Evolutionary conservation across 1,139 yeast genomes (phyloP).

Genomic region (Candida tetrigidarum): DNA sequence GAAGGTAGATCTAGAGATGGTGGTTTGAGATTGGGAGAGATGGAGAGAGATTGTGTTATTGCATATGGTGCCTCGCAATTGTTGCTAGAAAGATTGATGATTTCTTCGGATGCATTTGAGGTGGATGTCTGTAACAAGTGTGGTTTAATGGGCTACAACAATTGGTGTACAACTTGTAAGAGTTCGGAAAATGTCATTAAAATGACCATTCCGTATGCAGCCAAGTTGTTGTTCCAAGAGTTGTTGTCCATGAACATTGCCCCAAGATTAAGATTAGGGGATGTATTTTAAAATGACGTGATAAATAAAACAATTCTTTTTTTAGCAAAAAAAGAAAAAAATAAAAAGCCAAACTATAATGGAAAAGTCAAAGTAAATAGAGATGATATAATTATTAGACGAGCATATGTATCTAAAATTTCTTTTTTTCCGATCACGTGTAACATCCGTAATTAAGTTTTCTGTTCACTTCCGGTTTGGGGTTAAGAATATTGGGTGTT

Average conservation of each 20-base stretch:
- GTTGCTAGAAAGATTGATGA: constrained; percentile 91
- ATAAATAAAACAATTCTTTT: constrained; percentile 16
- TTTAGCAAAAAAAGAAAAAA: constrained; percentile 15
- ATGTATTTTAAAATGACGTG: constrained; percentile 57
- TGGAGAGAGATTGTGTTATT: constrained; percentile 99
- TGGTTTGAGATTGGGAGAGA: constrained; percentile 98
- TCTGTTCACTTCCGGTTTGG: background rate
- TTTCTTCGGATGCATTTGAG: constrained; percentile 97
- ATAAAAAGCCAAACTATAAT: background rate
- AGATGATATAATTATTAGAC: too few relatives aligned
- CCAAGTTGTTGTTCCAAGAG: constrained; percentile 94
- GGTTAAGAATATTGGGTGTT: background rate
- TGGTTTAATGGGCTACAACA: constrained; percentile 98
- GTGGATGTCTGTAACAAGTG: constrained; percentile 94
- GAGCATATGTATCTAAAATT: too few relatives aligned
- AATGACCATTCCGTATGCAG: constrained; percentile 99
- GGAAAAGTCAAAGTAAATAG: constrained; percentile 1
- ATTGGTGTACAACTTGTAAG: constrained; percentile 97
- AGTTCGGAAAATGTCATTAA: constrained; percentile 83
- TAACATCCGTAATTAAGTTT: background rate
- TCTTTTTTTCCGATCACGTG: too few relatives aligned
- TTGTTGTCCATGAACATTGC: constrained; percentile 97
- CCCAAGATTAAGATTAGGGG: constrained; percentile 88
- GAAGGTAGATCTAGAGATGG: constrained; percentile 99
- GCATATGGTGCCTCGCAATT: constrained; percentile 99